A percentile compares a stretch with the other conserved stretches of the same genome.
Conservation (phyloP, 2,329 filamentous ascomycete genomes). For the Scortechinia acanthostroma region DNA sequence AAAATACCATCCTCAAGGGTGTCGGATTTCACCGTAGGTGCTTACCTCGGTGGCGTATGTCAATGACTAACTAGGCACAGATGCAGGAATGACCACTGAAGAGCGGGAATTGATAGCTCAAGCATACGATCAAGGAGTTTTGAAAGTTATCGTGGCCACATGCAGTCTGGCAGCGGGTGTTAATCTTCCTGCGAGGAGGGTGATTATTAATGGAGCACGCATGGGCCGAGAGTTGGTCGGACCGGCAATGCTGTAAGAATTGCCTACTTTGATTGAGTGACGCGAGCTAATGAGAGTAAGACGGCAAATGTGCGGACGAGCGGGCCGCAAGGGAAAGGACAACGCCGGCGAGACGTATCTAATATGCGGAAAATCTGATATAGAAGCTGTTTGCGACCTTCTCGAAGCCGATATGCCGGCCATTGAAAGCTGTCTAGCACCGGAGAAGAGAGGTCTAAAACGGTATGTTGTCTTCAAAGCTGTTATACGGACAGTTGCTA, state of each 20-base stretch:
- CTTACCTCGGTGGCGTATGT: not conserved
- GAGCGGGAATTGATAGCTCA: conserved; percentile 67
- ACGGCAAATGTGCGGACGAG: conserved; percentile 73
- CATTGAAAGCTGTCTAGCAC: conserved; percentile 61
- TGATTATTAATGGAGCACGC: conserved; percentile 68
- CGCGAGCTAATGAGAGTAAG: conserved; percentile 20
- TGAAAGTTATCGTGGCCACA: conserved; percentile 70
- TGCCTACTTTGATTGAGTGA: not conserved
- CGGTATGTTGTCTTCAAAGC: conserved; percentile 29
- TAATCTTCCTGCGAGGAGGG: conserved; percentile 66
- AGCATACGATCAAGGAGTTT: conserved; percentile 61
- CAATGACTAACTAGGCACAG: conserved; percentile 5
- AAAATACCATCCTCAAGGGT: conserved; percentile 56
- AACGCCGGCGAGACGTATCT: conserved; percentile 72
- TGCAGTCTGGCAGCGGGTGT: conserved; percentile 79
- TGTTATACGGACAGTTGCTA: conserved; percentile 4
- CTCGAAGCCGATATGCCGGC: conserved; percentile 68
- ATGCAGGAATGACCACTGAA: conserved; percentile 67
- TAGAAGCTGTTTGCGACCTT: conserved; percentile 64
- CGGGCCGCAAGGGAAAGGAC: conserved; percentile 73
- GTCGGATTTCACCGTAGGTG: conserved; percentile 68
- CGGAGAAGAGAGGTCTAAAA: conserved; percentile 62
- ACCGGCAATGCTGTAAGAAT: conserved; percentile 60
- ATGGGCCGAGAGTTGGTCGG: conserved; percentile 75
- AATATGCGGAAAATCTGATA: conserved; percentile 62